phyloP scores from a whole-genome alignment of 108 stramenopile genomes.

The Craspedostauros australis region DNA sequence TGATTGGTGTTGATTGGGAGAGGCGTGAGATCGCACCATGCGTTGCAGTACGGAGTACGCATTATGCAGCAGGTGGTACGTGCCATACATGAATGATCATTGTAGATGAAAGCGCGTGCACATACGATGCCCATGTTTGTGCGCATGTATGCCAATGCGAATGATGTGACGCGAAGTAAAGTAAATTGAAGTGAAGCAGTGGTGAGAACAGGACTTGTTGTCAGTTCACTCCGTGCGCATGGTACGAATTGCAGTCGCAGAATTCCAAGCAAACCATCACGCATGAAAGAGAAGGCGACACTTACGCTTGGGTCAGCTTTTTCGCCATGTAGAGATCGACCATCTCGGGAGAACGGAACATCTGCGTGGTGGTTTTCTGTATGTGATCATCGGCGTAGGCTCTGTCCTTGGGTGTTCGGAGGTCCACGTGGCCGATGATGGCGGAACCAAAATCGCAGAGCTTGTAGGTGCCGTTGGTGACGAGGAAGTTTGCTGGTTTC shows the following conservation, averaged over 20 bases:
- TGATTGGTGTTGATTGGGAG: too few species aligned
- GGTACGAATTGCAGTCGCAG: neutral
- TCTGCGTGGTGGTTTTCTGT: conserved; percentile 91
- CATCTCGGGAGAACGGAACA: conserved; percentile 97
- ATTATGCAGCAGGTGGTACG: too few species aligned
- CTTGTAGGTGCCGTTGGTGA: conserved; percentile 84
- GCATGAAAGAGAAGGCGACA: too few species aligned
- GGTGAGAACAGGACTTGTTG: too few species aligned
- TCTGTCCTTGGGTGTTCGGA: conserved; percentile 59
- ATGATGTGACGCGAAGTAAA: too few species aligned
- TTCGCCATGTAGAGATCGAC: conserved; percentile 89
- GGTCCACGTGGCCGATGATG: conserved; percentile 78
- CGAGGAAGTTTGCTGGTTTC: conserved; percentile 96
- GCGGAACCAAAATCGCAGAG: conserved; percentile 93
- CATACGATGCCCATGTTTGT: too few species aligned
- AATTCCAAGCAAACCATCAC: neutral
- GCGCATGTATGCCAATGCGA: too few species aligned
- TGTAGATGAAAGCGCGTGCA: too few species aligned
- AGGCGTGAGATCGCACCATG: too few species aligned
- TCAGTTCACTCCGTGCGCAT: neutral
- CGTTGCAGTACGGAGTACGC: too few species aligned
- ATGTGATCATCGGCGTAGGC: conserved; percentile 83
- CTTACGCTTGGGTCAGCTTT: conserved; percentile 73
- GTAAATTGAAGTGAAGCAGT: too few species aligned
- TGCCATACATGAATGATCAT: too few species aligned